Base-by-base conservation (phyloP, 2,329 filamentous ascomycete species). In the Xenosphaeropsis pyriputrescens region DNA sequence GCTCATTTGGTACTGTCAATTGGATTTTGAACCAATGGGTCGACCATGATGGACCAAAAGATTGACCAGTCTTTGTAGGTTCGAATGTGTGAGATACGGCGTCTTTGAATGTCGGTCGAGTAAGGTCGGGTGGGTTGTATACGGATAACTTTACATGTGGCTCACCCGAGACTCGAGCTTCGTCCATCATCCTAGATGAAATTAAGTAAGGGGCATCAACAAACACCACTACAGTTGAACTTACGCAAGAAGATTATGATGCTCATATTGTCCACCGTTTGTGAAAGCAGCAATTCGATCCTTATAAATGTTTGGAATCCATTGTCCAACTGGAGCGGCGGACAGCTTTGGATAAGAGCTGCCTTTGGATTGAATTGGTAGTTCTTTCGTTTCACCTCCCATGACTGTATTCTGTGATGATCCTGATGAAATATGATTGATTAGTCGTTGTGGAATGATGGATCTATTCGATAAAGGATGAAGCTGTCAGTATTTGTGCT, bases 21-120 rank as follows among this genome's bases (percentile, higher is more conserved):
- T 79, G 65, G 39, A 95, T 73, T 50, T 78, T 84, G 70, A 98
- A 93, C 91, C 91, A 98, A 58, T 96, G 91, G 7, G 91, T 98
- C 2, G 86, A 82, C 91, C 91, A 98, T 29, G 86, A 91, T 2
- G 91, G 91, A 0, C 91, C 91, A 49, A 96, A 96, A 6, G 67
- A 75, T 41, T 80, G 70, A 41, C 89, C 88, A 39, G 86, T 75
- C 14, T 72, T 64, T 7, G 88, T 82, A 35, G 78, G 70, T 37
- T 70, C 72, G 63, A 89, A 98, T 6, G 78, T 63, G 47, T 93
- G 77, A 35, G 64, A 65, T n/a, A 68, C 64, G 5, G 88, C 89
- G 39, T 95, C 85, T 45, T 88, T 63, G 62, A 98, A 98, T 3
- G 79, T 78, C 2, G 91, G 91, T 13, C 91, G 76, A 18, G 76